Base-by-base conservation (phyloP, 2,329 filamentous ascomycete species). In the Stagonosporopsis cucurbitacearum region DNA sequence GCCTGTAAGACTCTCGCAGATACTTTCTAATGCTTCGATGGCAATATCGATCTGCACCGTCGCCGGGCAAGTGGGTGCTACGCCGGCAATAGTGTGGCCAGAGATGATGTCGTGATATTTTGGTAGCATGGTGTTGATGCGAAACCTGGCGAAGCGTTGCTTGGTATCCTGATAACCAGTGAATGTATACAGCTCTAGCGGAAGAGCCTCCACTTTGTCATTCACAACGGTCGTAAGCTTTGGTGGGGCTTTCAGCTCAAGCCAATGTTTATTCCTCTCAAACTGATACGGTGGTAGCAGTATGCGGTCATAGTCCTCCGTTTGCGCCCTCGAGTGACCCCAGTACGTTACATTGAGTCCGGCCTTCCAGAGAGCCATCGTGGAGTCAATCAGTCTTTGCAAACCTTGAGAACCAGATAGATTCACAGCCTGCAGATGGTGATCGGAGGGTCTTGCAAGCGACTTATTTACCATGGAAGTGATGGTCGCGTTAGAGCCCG, bases 31-130 rank as follows among this genome's bases (percentile, higher is more conserved):
- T 1, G 72, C 68, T 30, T 75, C 68, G 15, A 75, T 62, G 4
- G 61, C 68, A 11, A 77, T 64, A 13, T 73, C 75, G 1, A 81
- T 25, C 44, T 79, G 52, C 0, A 81, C 49, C 0, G 75, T 79
- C 0, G 67, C 73, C 0, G 80, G 80, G 28, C 69, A 74, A 11
- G 77, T 54, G 8, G 78, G 68, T 0, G 76, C 78, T 0, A 76
- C 37, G 75, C 28, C 73, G 54, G 72, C 75, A 39, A 80, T 77
- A 2, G 77, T 37, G 54, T 83, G 80, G 7, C 73, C 74, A 0
- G 63, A 50, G 0, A 82, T 43, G 3, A 77, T 52, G 0, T 59
- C 26, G 20, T 75, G 43, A 58, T 77, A 83, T 30, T 74, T 64
- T 0, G 70, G 49, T 0, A 58, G 67, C 3, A 33, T 51, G 0